A percentile compares a stretch with the other conserved stretches of the same genome.
These are phyloP conservation scores for Dalbergia cochinchinensis DNA, from an alignment of 306 rosid species.

Conservation along the genomic window DNA sequence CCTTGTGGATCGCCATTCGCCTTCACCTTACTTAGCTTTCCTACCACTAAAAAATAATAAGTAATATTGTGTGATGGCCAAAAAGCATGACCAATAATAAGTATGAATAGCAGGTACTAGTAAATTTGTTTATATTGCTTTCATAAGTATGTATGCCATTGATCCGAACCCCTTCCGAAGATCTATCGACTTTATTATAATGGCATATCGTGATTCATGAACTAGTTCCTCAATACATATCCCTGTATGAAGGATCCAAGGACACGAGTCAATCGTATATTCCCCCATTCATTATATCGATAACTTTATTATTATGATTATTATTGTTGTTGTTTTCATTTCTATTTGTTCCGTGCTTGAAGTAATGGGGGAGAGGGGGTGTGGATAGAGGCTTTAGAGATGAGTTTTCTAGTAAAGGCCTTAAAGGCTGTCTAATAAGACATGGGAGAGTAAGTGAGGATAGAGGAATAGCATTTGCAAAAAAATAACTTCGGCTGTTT, in stretches of 20 bases:
- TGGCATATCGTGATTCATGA: slow-evolving; percentile 39
- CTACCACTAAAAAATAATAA: slow-evolving; percentile 17
- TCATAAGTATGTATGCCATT: background rate
- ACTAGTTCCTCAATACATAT: background rate
- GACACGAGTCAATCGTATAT: background rate
- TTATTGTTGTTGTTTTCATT: background rate
- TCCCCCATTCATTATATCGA: background rate
- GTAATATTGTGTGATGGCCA: background rate
- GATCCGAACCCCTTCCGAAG: slow-evolving; percentile 19
- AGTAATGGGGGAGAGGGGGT: background rate
- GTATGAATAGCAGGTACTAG: slow-evolving; percentile 15
- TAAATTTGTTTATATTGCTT: slow-evolving; percentile 11
- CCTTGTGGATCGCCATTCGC: slow-evolving; percentile 44
- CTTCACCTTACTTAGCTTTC: background rate
- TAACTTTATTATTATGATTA: background rate
- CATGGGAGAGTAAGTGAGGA: too few relatives aligned
- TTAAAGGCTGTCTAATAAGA: too few relatives aligned
- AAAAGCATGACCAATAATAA: background rate
- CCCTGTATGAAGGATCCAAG: background rate
- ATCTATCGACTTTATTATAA: slow-evolving; percentile 16
- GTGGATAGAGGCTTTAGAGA: too few relatives aligned
- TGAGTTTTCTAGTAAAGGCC: too few relatives aligned
- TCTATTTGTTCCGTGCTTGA: background rate
- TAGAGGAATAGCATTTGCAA: too few relatives aligned
- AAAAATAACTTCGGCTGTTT: too few relatives aligned